phyloP scores from a whole-genome alignment of 306 rosid species.

The Rosa lucieae region DNA sequence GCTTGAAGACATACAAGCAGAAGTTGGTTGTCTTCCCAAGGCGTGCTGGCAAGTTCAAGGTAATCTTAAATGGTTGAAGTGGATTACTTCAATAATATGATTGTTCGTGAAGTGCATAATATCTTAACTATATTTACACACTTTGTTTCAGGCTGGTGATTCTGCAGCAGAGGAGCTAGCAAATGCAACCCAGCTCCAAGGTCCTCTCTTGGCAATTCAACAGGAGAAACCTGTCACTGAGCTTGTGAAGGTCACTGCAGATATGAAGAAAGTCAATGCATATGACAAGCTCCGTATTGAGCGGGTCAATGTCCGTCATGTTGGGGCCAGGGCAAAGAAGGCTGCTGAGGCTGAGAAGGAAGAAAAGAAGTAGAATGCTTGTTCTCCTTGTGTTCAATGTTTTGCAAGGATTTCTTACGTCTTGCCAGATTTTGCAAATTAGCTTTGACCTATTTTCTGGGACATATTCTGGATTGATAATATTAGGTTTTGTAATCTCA shows the following conservation, averaged over 20 bases:
- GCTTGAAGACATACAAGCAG: conserved; percentile 62
- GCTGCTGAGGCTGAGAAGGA: conserved; percentile 72
- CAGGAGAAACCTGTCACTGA: conserved; percentile 48
- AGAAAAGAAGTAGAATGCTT: conserved; percentile 44
- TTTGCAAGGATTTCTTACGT: background rate
- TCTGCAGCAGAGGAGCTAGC: conserved; percentile 59
- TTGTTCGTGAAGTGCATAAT: background rate
- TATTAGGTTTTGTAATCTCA: background rate
- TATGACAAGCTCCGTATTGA: conserved; percentile 56
- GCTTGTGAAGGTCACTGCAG: conserved; percentile 51
- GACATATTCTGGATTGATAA: background rate
- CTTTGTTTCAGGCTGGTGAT: conserved; percentile 52
- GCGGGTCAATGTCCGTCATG: conserved; percentile 39
- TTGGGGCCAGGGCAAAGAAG: conserved; percentile 51
- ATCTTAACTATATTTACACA: background rate
- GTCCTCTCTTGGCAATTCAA: conserved; percentile 40
- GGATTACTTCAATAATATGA: background rate
- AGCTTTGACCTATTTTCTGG: background rate
- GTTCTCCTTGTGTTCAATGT: background rate
- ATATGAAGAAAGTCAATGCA: conserved; percentile 53
- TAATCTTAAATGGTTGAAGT: background rate
- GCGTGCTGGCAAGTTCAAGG: conserved; percentile 51
- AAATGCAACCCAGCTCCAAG: conserved; percentile 61
- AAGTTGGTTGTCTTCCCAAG: conserved; percentile 66
- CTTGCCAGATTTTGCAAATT: conserved; percentile 1